Conservation (phyloP, 345 rosid genomes). For the Ricinus communis region DNA sequence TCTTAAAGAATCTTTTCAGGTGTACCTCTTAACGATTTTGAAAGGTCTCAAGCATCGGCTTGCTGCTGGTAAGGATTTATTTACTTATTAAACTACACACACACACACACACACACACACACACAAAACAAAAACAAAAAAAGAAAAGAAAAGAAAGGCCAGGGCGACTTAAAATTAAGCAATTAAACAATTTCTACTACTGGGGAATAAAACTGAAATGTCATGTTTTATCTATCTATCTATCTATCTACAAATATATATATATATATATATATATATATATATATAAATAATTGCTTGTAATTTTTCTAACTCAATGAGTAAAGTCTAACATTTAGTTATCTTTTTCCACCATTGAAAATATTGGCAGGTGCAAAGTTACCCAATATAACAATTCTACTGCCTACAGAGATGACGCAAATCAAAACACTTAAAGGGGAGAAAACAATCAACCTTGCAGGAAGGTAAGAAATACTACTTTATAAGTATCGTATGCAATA, state of each 20-base stretch:
- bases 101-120: too few species aligned
- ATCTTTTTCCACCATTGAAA: not conserved
- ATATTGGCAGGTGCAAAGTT: constrained; percentile 64
- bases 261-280: too few species aligned
- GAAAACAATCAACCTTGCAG: constrained; percentile 63
- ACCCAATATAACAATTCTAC: constrained; percentile 63
- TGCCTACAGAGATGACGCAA: constrained; percentile 57
- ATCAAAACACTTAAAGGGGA: constrained; percentile 49
- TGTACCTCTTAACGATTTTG: constrained; percentile 73
- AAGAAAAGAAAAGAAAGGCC: too few species aligned
- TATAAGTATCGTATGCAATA: too few species aligned
- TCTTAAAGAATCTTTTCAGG: constrained; percentile 46
- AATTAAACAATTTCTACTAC: too few species aligned
- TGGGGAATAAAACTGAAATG: not conserved
- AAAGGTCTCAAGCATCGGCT: constrained; percentile 90
- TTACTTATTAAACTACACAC: too few species aligned
- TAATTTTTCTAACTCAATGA: not conserved
- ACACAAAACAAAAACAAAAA: not conserved
- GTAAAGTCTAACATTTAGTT: constrained; percentile 14
- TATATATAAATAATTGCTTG: too few species aligned
- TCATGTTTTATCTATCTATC: too few species aligned
- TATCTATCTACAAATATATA: too few species aligned
- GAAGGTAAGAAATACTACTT: constrained; percentile 50
- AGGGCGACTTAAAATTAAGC: too few species aligned
- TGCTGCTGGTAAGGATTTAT: constrained; percentile 68